phyloP scores from a whole-genome alignment of 1,284 basidiomycete genomes.

The Leccinum fallax region DNA sequence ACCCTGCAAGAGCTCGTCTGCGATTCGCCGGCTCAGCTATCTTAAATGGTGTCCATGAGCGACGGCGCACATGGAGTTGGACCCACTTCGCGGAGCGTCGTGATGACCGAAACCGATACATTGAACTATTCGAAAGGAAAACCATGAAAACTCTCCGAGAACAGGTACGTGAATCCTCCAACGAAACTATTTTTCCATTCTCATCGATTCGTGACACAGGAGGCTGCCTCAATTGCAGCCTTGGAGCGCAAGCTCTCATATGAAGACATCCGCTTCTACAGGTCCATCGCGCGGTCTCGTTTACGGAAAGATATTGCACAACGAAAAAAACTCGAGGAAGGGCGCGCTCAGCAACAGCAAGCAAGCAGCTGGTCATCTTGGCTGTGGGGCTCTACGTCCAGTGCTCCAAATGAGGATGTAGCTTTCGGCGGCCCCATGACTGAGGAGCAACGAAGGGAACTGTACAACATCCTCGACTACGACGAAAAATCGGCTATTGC shows the following conservation, averaged over 20 bases:
- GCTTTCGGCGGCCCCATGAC: slow-evolving; percentile 75
- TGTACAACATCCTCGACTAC: slow-evolving; percentile 95
- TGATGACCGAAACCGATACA: slow-evolving; percentile 84
- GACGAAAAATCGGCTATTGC: slow-evolving; percentile 82
- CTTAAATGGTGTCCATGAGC: slow-evolving; percentile 84
- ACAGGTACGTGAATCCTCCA: slow-evolving; percentile 36
- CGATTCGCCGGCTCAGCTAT: slow-evolving; percentile 87
- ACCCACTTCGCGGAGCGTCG: slow-evolving; percentile 86
- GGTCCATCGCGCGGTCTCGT: slow-evolving; percentile 91
- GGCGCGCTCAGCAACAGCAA: slow-evolving; percentile 56
- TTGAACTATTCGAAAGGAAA: slow-evolving; percentile 86
- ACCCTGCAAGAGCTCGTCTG: slow-evolving; percentile 74
- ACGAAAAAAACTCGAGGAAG: slow-evolving; percentile 69
- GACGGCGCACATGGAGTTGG: slow-evolving; percentile 90
- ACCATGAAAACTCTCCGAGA: slow-evolving; percentile 56
- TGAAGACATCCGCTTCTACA: slow-evolving; percentile 97
- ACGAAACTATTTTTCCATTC: slow-evolving; percentile 6
- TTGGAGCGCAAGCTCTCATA: slow-evolving; percentile 89
- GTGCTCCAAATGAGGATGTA: slow-evolving; percentile 47
- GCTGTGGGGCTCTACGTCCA: slow-evolving; percentile 75
- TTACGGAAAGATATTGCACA: slow-evolving; percentile 84
- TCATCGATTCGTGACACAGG: slow-evolving; percentile 45
- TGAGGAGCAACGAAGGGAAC: slow-evolving; percentile 90
- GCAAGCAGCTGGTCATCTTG: slow-evolving; percentile 77
- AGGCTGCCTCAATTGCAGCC: slow-evolving; percentile 58